Evolutionary conservation across 352 stramenopile genomes (phyloP).

Genomic region (Phytophthora meadii): DNA sequence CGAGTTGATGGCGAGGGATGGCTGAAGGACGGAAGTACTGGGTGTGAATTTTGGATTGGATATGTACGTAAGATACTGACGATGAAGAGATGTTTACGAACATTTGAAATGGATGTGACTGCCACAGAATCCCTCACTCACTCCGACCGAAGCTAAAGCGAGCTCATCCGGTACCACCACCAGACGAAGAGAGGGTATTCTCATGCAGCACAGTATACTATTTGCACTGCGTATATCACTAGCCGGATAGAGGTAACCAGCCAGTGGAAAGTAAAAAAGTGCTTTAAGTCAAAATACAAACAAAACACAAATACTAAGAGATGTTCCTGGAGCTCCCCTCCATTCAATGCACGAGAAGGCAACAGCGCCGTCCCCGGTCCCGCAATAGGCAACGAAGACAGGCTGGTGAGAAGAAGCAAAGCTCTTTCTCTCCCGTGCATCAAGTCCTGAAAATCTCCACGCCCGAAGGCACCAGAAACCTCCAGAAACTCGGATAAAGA

Average conservation of each 20-base stretch:
- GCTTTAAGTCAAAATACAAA: conserved; percentile 4
- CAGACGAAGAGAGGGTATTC: conserved; percentile 31
- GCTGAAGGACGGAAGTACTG: no score
- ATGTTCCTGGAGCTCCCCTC: conserved; percentile 48
- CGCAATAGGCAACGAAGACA: conserved; percentile 56
- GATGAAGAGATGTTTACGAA: no score
- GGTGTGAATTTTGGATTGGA: no score
- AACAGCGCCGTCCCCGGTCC: conserved; percentile 38
- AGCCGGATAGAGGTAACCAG: conserved; percentile 47
- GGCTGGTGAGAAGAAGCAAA: conserved; percentile 37
- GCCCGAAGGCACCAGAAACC: conserved; percentile 10
- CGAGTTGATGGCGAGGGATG: no score
- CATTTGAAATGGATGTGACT: conserved; percentile 38
- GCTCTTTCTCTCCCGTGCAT: conserved; percentile 39
- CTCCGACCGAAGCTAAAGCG: conserved; percentile 15
- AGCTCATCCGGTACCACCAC: conserved; percentile 25
- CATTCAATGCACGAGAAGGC: conserved; percentile 53
- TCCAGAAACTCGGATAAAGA: conserved; percentile 38
- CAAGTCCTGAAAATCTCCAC: conserved; percentile 25
- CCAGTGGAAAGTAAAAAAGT: conserved; percentile 83
- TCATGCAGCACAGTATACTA: conserved; percentile 52
- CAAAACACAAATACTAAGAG: conserved; percentile 1
- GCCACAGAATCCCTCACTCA: conserved; percentile 35
- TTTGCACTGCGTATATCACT: conserved; percentile 89
- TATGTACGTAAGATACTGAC: no score